These are phyloP conservation scores for Tylopilus orsonianus DNA, from an alignment of 1,284 basidiomycete species.

Conservation along the genomic window DNA sequence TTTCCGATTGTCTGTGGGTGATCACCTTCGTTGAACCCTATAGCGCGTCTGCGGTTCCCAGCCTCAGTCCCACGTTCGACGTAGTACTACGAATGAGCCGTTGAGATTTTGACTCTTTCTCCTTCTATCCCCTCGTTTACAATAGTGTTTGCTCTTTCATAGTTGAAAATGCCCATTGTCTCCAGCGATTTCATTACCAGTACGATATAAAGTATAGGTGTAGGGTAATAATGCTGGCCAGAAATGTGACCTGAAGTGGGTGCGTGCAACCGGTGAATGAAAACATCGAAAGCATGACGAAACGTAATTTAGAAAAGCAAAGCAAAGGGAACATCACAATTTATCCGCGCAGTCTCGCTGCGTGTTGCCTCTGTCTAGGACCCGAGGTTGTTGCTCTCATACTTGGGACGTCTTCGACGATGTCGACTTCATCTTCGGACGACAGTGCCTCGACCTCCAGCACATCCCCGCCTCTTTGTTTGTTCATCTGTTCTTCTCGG, in stretches of 20 bases:
- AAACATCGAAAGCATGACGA: not conserved
- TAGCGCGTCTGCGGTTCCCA: too few relatives aligned
- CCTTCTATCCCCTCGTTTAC: too few relatives aligned
- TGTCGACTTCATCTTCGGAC: slow-evolving; percentile 49
- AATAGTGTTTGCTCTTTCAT: too few relatives aligned
- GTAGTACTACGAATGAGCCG: too few relatives aligned
- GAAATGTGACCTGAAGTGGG: not conserved
- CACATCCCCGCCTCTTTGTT: slow-evolving; percentile 17
- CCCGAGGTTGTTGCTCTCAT: slow-evolving; percentile 12
- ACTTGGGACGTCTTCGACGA: slow-evolving; percentile 34
- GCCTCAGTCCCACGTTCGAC: too few relatives aligned
- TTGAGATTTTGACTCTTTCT: too few relatives aligned
- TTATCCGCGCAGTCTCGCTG: slow-evolving; percentile 33
- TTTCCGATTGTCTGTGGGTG: slow-evolving; percentile 1
- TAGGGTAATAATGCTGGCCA: slow-evolving; percentile 21
- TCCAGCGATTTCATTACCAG: slow-evolving; percentile 14
- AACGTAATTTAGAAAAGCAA: slow-evolving; percentile 3
- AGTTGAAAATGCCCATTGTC: not conserved
- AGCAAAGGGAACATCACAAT: not conserved
- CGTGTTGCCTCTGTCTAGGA: slow-evolving; percentile 12
- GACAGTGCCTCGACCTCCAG: slow-evolving; percentile 35
- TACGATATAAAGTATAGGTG: slow-evolving; percentile 11
- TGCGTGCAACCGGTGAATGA: slow-evolving; percentile 6
- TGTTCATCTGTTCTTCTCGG: slow-evolving; percentile 33
- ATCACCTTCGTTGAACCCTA: too few relatives aligned